Percentiles rank a stretch among this genome's conserved stretches.
Evolutionary conservation across 2,329 filamentous ascomycete genomes (phyloP).

Genomic region (Dactylellina sp.): DNA sequence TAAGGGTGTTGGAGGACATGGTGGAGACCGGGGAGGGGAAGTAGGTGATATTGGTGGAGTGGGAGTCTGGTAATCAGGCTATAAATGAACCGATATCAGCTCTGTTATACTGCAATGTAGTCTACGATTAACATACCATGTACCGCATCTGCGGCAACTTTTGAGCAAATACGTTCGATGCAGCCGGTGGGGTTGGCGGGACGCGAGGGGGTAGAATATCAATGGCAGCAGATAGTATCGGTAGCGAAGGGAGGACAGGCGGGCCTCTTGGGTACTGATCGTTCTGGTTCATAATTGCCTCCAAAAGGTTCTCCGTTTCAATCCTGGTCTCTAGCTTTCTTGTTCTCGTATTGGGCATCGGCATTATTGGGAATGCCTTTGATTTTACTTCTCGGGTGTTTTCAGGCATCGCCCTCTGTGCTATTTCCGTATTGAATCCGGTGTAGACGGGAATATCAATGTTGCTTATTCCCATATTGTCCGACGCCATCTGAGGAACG

Average conservation of each 20-base stretch:
- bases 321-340: constrained; percentile 26
- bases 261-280: constrained; percentile 16
- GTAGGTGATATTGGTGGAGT: constrained; percentile 44
- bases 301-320: constrained; percentile 37
- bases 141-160: constrained; percentile 19
- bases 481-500: background rate
- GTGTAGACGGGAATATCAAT: background rate
- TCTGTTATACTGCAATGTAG: too few species aligned
- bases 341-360: background rate
- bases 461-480: background rate
- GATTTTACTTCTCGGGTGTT: background rate
- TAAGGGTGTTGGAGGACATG: constrained; percentile 12
- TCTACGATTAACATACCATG: constrained; percentile 15
- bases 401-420: background rate
- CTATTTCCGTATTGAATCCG: background rate
- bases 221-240: constrained; percentile 30
- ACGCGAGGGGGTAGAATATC: constrained; percentile 31
- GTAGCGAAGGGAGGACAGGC: constrained; percentile 45
- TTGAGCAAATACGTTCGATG: constrained; percentile 17
- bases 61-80: constrained; percentile 12
- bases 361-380: background rate
- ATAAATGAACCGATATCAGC: background rate
- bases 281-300: background rate
- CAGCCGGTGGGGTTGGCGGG: constrained; percentile 27
- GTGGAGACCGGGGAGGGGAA: constrained; percentile 3